Conservation (phyloP, 2,329 filamentous ascomycete genomes). For the Colletotrichum noveboracense region DNA sequence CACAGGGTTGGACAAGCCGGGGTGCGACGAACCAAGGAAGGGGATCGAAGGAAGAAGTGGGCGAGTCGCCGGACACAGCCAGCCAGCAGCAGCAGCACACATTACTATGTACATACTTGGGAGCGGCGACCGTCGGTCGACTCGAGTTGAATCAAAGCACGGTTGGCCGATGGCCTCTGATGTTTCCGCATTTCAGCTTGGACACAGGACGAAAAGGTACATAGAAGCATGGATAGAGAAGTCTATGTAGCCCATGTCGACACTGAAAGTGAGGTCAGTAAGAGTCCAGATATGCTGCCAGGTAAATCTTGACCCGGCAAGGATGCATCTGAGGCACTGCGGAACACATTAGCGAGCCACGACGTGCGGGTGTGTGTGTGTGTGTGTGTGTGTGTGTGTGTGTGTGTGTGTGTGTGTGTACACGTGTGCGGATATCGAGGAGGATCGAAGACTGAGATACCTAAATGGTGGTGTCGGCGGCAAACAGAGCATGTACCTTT, state of each 20-base stretch:
- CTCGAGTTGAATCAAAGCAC: background rate
- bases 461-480: background rate
- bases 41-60: slow-evolving; percentile 21
- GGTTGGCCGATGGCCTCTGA: background rate
- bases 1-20: slow-evolving; percentile 19
- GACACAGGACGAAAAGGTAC: background rate
- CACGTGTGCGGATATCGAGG: background rate
- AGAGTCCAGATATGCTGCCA: background rate
- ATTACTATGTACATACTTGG: background rate
- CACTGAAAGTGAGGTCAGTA: background rate
- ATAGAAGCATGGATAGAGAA: background rate
- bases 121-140: background rate
- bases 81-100: background rate
- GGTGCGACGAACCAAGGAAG: slow-evolving; percentile 19
- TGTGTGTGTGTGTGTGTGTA: background rate
- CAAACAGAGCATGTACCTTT: background rate
- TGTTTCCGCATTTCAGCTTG: background rate
- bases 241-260: background rate
- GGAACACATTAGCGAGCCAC: background rate
- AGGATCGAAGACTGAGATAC: background rate
- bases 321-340: background rate
- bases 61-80: slow-evolving; percentile 3
- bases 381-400: background rate
- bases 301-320: background rate
- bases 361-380: background rate